Evolutionary conservation across 352 stramenopile genomes (phyloP).

Genomic region (Pythium apleroticum): DNA sequence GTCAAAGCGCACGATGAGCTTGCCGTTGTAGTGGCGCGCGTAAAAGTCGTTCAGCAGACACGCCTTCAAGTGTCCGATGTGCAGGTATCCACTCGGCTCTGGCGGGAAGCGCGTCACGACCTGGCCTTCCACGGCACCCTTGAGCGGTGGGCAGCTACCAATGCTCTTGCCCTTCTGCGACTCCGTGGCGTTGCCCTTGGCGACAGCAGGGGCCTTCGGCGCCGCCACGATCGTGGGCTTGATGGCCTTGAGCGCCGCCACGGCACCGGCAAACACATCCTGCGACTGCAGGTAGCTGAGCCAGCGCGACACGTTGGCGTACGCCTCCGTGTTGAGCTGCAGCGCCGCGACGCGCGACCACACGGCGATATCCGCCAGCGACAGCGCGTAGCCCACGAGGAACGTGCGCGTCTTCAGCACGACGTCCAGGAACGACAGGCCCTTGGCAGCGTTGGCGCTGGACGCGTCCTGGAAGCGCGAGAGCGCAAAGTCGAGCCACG

Average conservation of each 20-base stretch:
- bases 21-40: constrained; percentile 96
- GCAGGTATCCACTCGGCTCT: constrained; percentile 98
- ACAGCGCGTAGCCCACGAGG: constrained; percentile 91
- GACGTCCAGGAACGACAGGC: constrained; percentile 87
- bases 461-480: constrained; percentile 42
- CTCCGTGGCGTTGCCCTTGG: constrained; percentile 23
- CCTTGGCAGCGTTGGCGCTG: constrained; percentile 30
- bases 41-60: constrained; percentile 99
- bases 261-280: constrained; percentile 59
- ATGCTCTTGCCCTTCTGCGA: constrained; percentile 75
- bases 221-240: constrained; percentile 26
- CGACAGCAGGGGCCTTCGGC: constrained; percentile 17
- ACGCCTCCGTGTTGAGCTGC: constrained; percentile 47
- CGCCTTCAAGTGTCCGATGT: constrained; percentile 99
- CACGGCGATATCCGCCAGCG: constrained; percentile 95
- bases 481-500: constrained; percentile 94
- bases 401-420: constrained; percentile 91
- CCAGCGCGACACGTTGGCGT: constrained; percentile 79
- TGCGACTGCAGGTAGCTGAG: constrained; percentile 56
- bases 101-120: constrained; percentile 99
- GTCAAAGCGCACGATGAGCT: constrained; percentile 98
- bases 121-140: constrained; percentile 93
- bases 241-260: constrained; percentile 51
- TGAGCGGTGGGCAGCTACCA: constrained; percentile 92
- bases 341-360: constrained; percentile 75